phyloP scores from a whole-genome alignment of 2,329 filamentous ascomycete genomes.

The Paracamarosporium sp. region DNA sequence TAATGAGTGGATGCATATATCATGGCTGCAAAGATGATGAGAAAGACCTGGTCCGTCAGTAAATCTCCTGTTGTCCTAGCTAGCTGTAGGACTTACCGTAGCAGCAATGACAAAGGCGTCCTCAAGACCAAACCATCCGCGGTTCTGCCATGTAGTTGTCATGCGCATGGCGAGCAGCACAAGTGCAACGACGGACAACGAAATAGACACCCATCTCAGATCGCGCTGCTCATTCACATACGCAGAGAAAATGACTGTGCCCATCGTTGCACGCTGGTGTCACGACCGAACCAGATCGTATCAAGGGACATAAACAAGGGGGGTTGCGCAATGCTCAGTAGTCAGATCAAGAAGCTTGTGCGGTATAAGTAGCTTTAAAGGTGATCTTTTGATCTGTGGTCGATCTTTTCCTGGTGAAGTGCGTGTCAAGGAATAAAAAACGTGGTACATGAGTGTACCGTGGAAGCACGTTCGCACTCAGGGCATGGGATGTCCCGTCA shows the following conservation, averaged over 20 bases:
- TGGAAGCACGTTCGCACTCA: too few species aligned
- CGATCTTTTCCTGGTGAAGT: not conserved
- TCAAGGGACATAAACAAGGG: not conserved
- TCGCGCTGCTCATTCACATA: constrained; percentile 28
- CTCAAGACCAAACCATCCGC: constrained; percentile 34
- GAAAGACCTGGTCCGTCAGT: constrained; percentile 19
- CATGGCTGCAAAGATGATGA: constrained; percentile 18
- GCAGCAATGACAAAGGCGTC: constrained; percentile 30
- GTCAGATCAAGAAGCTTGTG: not conserved
- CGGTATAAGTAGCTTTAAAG: not conserved
- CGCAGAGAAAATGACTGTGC: constrained; percentile 23
- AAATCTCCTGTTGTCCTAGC: not conserved
- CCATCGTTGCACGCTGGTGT: not conserved
- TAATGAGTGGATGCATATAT: constrained; percentile 24
- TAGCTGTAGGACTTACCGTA: constrained; percentile 17
- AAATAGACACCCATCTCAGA: constrained; percentile 29
- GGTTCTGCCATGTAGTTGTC: constrained; percentile 23
- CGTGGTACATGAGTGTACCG: not conserved
- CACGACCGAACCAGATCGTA: not conserved
- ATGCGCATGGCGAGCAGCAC: constrained; percentile 23
- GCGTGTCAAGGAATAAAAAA: not conserved
- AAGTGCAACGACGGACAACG: constrained; percentile 22
- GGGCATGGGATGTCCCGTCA: not conserved
- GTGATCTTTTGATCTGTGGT: not conserved
- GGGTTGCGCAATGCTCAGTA: not conserved